Evolutionary conservation across 2,329 filamentous ascomycete genomes (phyloP).

Genomic region (Aspergillus aculeatinus): DNA sequence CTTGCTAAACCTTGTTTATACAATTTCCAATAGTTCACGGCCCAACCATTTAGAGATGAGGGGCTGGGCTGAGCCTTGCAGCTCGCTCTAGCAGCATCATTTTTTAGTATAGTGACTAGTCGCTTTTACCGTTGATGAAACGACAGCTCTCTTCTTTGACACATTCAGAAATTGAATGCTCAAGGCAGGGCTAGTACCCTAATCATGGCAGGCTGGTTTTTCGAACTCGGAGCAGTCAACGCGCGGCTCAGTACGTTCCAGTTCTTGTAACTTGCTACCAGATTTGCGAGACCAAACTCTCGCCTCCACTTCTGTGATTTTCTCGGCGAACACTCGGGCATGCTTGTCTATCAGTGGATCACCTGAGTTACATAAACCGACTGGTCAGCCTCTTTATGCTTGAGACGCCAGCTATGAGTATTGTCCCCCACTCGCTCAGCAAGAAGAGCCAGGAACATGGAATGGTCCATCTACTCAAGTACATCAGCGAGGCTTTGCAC

Average conservation of each 20-base stretch:
- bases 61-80: neutral
- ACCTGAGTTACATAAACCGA: neutral
- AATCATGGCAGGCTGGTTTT: neutral
- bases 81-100: too few species aligned
- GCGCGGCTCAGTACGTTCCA: neutral
- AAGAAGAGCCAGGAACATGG: neutral
- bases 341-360: neutral
- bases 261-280: neutral
- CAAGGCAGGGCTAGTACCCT: neutral
- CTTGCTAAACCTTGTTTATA: too few species aligned
- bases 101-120: too few species aligned
- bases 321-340: slow-evolving; percentile 16
- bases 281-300: neutral
- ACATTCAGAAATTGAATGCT: neutral
- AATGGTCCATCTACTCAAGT: neutral
- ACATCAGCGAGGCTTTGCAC: neutral
- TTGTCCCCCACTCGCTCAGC: neutral
- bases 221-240: neutral
- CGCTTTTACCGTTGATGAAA: too few species aligned
- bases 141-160: neutral
- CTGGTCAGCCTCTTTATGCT: neutral
- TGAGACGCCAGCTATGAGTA: neutral
- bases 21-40: neutral
- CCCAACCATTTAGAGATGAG: neutral
- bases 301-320: slow-evolving; percentile 11